Evolutionary conservation across 768 basidiomycete genomes (phyloP).

Genomic region (Tulasnella sp.): DNA sequence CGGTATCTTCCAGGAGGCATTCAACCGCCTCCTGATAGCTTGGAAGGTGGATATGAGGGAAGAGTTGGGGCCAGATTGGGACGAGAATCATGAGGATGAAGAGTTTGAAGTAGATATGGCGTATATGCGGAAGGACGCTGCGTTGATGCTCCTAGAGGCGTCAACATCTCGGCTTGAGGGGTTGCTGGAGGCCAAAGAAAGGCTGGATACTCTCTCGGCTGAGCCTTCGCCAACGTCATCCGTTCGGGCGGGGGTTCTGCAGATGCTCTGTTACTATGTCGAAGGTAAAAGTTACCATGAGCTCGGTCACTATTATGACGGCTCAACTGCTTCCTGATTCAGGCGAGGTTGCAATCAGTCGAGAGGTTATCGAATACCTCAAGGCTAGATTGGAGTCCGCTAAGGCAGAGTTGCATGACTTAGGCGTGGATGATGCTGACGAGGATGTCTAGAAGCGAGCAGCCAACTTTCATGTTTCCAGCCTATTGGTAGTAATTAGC

Average conservation of each 20-base stretch:
- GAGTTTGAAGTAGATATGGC: background rate
- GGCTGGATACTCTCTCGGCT: background rate
- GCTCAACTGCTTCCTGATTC: background rate
- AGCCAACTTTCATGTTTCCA: background rate
- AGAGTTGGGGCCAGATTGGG: background rate
- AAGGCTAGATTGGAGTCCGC: background rate
- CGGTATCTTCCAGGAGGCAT: conserved; percentile 12
- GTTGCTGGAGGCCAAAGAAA: background rate
- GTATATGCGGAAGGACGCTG: background rate
- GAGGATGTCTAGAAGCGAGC: conserved; percentile 31
- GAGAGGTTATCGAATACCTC: background rate
- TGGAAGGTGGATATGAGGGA: conserved; percentile 19
- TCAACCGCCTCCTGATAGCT: background rate
- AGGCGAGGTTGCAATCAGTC: background rate
- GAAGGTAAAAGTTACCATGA: background rate
- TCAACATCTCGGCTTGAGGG: background rate
- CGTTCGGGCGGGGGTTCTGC: background rate
- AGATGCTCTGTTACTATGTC: background rate
- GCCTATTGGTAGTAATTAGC: background rate
- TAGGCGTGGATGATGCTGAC: conserved; percentile 28
- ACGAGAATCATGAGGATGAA: background rate
- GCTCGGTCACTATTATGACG: background rate
- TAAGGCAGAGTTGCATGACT: conserved; percentile 16
- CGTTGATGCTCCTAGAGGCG: background rate
- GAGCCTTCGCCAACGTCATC: background rate